Evolutionary conservation across 176 grass and related monocot genomes (phyloP).

Genomic region (Carex kokanica): DNA sequence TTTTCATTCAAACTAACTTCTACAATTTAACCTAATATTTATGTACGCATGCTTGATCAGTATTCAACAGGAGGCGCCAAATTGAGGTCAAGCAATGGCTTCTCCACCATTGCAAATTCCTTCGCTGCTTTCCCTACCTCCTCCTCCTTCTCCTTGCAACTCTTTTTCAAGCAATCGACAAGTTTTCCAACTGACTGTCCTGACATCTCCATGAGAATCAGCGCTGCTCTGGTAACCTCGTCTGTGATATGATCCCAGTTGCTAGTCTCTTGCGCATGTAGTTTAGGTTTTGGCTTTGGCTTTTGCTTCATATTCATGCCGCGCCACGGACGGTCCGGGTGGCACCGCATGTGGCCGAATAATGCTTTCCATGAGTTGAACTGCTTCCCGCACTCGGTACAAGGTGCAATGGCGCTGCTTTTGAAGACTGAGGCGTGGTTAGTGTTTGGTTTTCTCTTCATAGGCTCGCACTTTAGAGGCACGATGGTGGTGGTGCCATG

Average conservation of each 20-base stretch:
- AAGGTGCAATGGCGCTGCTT: conserved; percentile 23
- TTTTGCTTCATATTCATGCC: conserved; percentile 35
- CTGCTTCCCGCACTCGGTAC: conserved; percentile 45
- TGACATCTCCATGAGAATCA: conserved; percentile 8
- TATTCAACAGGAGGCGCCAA: neutral
- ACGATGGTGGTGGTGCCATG: neutral
- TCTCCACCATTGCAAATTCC: conserved; percentile 6
- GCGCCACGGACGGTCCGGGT: conserved; percentile 68
- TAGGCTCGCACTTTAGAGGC: neutral
- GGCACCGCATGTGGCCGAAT: conserved; percentile 69
- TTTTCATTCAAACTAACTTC: neutral
- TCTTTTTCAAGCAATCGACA: neutral
- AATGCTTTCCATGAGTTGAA: conserved; percentile 57
- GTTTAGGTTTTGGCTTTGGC: neutral
- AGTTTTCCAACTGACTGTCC: neutral
- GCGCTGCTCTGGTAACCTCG: neutral
- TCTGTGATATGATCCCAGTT: conserved; percentile 9
- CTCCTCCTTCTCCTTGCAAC: neutral
- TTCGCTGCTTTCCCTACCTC: neutral
- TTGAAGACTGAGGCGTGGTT: neutral
- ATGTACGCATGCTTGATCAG: neutral
- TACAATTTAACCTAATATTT: neutral
- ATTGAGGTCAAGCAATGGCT: neutral
- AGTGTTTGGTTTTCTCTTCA: neutral
- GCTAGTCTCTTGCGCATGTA: neutral